Evolutionary conservation across 2,329 filamentous ascomycete species (phyloP), one percentile per base, ranked within the genome.

Genomic region (Penicillium janthinellum): DNA sequence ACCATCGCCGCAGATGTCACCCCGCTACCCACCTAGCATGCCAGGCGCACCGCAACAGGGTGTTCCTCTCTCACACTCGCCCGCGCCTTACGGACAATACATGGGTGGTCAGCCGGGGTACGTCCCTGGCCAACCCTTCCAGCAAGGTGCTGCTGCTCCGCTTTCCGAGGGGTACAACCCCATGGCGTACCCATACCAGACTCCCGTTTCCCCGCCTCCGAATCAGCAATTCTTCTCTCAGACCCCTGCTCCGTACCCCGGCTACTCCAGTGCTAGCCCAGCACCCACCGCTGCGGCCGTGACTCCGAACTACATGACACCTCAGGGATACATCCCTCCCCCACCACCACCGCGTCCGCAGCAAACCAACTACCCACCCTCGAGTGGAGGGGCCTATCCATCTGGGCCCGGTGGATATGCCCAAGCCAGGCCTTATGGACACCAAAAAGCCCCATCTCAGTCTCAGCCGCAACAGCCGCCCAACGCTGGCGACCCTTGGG

Each of bases 331-430:
- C 70, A 82, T 89, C 28, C 87, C 86, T 0, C 87, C 87, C 17
- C 88, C 87, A 3, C 88, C 88, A 11, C 88, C 87, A 0, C 87
- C 87, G 1, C 85, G 86, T 2, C 86, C 85, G 5, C 86, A 87
- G 51, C 84, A 81, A 70, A 60, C 75, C 14, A 69, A 63, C 25
- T 77, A 77, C 57, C 70, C 73, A 15, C 64, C 71, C n/a, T 79
- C 83, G 4, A 76, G 81, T 50, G 81, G 67, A 1, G 56, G 82
- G 44, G 82, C 83, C n/a, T 88, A 84, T 69, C 77, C 79, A 1
- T 76, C 78, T 53, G 82, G 82, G 8, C 82, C 84, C 4, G 82
- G 82, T 4, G 82, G 82, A 1, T 88, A 88, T 75, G 82, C 83
- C 14, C 79, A 82, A 52, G 73, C 72, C 47, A 79, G 80, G 57